These are phyloP conservation scores for Gracilaria gracilis DNA, from an alignment of 23 red algal genomes.

Conservation along the genomic window DNA sequence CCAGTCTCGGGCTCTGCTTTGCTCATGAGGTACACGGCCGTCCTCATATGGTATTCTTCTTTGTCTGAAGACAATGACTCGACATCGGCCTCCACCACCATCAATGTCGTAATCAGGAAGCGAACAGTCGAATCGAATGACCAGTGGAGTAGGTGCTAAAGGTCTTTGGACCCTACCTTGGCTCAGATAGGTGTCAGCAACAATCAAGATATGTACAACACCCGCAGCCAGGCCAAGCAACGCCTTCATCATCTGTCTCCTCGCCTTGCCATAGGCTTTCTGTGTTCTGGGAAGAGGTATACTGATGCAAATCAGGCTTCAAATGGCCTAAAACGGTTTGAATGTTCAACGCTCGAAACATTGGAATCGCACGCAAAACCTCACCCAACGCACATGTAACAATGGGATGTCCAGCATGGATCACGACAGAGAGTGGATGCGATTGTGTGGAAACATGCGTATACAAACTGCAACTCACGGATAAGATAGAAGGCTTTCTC, in stretches of 20 bases:
- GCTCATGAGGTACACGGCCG: no score
- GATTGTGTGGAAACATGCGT: slow-evolving; percentile 48
- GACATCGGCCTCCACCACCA: slow-evolving; percentile 72
- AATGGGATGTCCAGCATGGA: slow-evolving; percentile 66
- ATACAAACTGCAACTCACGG: slow-evolving; percentile 57
- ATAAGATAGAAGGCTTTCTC: slow-evolving; percentile 60
- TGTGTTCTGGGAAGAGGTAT: background rate
- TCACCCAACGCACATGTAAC: slow-evolving; percentile 45
- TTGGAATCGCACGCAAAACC: slow-evolving; percentile 49
- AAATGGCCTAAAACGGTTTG: slow-evolving; percentile 33
- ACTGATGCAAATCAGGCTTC: background rate
- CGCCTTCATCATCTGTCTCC: slow-evolving; percentile 69
- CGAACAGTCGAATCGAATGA: slow-evolving; percentile 68
- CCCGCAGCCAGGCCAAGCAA: slow-evolving; percentile 49
- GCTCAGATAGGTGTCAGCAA: slow-evolving; percentile 39
- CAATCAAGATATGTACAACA: slow-evolving; percentile 49
- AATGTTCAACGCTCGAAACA: slow-evolving; percentile 38
- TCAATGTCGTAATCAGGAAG: slow-evolving; percentile 43
- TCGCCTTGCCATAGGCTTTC: slow-evolving; percentile 49
- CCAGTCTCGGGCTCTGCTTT: background rate
- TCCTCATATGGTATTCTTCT: background rate
- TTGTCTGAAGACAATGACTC: slow-evolving; percentile 66
- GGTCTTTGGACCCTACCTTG: background rate
- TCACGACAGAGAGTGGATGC: slow-evolving; percentile 26
- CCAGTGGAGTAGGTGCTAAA: slow-evolving; percentile 56